Evolutionary conservation across 345 rosid genomes (phyloP).

Genomic region (Citropsis articulata): DNA sequence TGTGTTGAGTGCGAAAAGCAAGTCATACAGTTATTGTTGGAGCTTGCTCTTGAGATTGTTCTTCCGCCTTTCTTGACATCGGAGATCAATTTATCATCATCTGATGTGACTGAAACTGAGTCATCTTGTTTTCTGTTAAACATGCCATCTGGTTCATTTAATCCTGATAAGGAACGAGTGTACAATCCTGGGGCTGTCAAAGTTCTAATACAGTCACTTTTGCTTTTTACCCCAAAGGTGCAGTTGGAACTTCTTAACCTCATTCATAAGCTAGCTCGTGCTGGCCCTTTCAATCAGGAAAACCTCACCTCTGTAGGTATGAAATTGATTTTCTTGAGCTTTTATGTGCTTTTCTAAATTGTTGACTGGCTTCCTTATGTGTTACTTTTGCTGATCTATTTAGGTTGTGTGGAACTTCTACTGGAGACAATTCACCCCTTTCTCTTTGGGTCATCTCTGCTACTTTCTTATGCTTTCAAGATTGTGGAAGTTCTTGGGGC

Average conservation of each 20-base stretch:
- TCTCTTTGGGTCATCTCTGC: slow-evolving; percentile 77
- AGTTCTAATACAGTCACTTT: slow-evolving; percentile 78
- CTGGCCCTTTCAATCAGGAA: slow-evolving; percentile 93
- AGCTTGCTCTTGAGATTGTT: slow-evolving; percentile 94
- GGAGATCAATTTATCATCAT: slow-evolving; percentile 43
- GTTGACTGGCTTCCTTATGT: slow-evolving; percentile 23
- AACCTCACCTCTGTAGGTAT: slow-evolving; percentile 89
- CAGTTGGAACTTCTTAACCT: slow-evolving; percentile 84
- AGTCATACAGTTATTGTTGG: slow-evolving; percentile 86
- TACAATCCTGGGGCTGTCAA: slow-evolving; percentile 88
- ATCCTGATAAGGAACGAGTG: slow-evolving; percentile 79
- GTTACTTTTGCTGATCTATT: slow-evolving; percentile 21
- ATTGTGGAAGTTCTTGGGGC: slow-evolving; percentile 97
- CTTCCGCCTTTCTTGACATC: slow-evolving; percentile 81
- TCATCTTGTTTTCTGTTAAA: slow-evolving; percentile 47
- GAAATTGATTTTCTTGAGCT: slow-evolving; percentile 26
- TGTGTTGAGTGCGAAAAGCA: slow-evolving; percentile 92
- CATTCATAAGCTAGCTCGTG: slow-evolving; percentile 78
- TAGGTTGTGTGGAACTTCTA: slow-evolving; percentile 94
- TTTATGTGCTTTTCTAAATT: slow-evolving; percentile 4
- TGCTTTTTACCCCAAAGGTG: slow-evolving; percentile 92
- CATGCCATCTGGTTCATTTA: slow-evolving; percentile 57
- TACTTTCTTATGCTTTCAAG: slow-evolving; percentile 82
- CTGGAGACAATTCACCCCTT: slow-evolving; percentile 89
- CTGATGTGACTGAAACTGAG: slow-evolving; percentile 46